Percentiles rank a stretch among this genome's conserved stretches.
Evolutionary conservation across 192 early-diverging fungal species (phyloP).

Genomic region (Umbelopsis sp.): DNA sequence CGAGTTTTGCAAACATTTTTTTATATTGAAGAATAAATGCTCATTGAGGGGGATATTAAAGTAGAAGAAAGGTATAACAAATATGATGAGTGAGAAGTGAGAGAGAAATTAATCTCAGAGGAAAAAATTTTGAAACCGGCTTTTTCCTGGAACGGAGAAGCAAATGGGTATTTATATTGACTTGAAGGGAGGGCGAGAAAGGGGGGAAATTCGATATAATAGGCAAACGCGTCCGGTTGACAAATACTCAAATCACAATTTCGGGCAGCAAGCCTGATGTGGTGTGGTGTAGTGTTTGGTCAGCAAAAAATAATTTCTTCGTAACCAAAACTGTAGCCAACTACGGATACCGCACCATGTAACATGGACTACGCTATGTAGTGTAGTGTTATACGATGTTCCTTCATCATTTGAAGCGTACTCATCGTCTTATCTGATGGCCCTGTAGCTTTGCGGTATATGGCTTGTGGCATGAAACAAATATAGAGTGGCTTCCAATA

Average conservation of each 20-base stretch:
- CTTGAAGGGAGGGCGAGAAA: not conserved
- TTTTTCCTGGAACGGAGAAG: not conserved
- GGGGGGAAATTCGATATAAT: not conserved
- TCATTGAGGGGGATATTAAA: not conserved
- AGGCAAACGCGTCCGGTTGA: not conserved
- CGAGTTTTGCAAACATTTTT: slow-evolving; percentile 8
- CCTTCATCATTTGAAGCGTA: no score
- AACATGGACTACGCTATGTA: no score
- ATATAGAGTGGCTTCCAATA: not conserved
- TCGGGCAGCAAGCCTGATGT: slow-evolving; percentile 8
- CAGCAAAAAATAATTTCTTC: not conserved
- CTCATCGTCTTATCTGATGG: no score
- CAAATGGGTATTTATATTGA: not conserved
- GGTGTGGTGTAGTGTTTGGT: slow-evolving; percentile 6
- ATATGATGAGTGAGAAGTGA: no score
- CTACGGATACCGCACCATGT: not conserved
- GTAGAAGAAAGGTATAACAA: no score
- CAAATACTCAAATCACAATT: slow-evolving; percentile 6
- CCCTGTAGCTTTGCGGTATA: not conserved
- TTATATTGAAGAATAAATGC: not conserved
- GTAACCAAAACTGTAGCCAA: not conserved
- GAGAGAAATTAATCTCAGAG: not conserved
- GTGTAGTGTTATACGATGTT: no score
- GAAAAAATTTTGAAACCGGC: not conserved
- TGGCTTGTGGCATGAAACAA: not conserved